Conservation (phyloP, 495 filamentous ascomycete species). For the Penicillium riverlandense region DNA sequence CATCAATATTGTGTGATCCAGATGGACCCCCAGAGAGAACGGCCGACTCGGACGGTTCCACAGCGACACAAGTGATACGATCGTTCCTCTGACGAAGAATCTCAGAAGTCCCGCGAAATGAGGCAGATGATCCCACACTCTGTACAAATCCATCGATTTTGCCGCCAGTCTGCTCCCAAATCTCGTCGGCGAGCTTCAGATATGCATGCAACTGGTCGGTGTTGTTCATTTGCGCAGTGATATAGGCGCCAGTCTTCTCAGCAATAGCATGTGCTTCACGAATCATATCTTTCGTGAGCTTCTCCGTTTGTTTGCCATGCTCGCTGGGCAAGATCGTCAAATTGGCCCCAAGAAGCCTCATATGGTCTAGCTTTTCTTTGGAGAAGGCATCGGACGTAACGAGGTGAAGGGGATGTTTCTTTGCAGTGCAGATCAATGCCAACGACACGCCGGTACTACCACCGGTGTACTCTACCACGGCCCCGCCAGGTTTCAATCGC, state of each 20-base stretch:
- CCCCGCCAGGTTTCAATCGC: slow-evolving; percentile 8
- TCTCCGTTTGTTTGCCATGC: slow-evolving; percentile 1
- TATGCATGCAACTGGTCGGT: slow-evolving; percentile 3
- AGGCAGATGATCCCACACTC: slow-evolving; percentile 5
- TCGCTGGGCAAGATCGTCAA: slow-evolving; percentile 7
- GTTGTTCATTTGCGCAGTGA: slow-evolving; percentile 6
- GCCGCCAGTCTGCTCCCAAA: slow-evolving; percentile 4
- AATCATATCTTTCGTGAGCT: slow-evolving; percentile 4
- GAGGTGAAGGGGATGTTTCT: slow-evolving; percentile 4
- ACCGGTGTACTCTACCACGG: slow-evolving; percentile 10
- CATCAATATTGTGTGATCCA: slow-evolving; percentile 6
- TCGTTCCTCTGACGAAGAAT: background rate
- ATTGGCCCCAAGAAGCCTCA: slow-evolving; percentile 5
- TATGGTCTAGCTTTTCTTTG: slow-evolving; percentile 6
- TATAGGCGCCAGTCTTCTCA: background rate
- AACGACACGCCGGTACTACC: slow-evolving; percentile 9
- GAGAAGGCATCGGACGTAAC: slow-evolving; percentile 10
- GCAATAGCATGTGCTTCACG: background rate
- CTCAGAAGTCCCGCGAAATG: slow-evolving; percentile 5
- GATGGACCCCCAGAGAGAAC: slow-evolving; percentile 2
- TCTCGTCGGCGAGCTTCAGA: slow-evolving; percentile 3
- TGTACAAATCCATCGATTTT: slow-evolving; percentile 6
- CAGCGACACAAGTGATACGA: background rate
- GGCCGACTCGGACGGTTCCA: slow-evolving; percentile 7
- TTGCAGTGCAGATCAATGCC: slow-evolving; percentile 8